Evolutionary conservation across 2,329 filamentous ascomycete species (phyloP).

Genomic region (Aspergillus awamori): DNA sequence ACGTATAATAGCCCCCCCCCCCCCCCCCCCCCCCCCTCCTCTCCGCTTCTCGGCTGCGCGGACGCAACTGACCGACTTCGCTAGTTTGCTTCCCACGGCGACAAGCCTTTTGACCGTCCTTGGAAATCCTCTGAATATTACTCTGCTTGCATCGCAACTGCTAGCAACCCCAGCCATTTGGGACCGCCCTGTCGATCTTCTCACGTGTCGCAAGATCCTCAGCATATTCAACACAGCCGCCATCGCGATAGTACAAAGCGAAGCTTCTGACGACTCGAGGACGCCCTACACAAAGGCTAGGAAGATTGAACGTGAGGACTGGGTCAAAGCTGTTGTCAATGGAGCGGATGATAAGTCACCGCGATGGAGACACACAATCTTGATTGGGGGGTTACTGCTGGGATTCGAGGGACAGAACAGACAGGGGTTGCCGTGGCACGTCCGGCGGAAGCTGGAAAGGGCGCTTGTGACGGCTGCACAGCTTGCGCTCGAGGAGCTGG

Average conservation of each 20-base stretch:
- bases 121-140: conserved; percentile 64
- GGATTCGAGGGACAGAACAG: conserved; percentile 70
- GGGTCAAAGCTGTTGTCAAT: conserved; percentile 61
- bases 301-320: conserved; percentile 57
- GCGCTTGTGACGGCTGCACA: conserved; percentile 76
- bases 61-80: conserved; percentile 17
- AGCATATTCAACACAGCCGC: conserved; percentile 65
- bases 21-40: not conserved
- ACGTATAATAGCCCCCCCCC: conserved; percentile 46
- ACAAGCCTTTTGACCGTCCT: conserved; percentile 52
- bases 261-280: conserved; percentile 39
- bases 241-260: conserved; percentile 56
- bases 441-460: conserved; percentile 69
- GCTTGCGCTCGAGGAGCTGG: conserved; percentile 67
- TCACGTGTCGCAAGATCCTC: conserved; percentile 59
- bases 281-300: conserved; percentile 49
- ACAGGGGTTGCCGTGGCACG: conserved; percentile 62
- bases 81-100: conserved; percentile 57
- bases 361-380: conserved; percentile 82
- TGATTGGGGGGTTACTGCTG: conserved; percentile 76
- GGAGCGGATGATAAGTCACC: conserved; percentile 65
- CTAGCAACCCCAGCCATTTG: conserved; percentile 63
- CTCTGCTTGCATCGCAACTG: conserved; percentile 61
- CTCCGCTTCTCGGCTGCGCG: conserved; percentile 6
- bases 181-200: conserved; percentile 57